phyloP scores from a whole-genome alignment of 1,284 basidiomycete species.

The Binderoboletus segoi region DNA sequence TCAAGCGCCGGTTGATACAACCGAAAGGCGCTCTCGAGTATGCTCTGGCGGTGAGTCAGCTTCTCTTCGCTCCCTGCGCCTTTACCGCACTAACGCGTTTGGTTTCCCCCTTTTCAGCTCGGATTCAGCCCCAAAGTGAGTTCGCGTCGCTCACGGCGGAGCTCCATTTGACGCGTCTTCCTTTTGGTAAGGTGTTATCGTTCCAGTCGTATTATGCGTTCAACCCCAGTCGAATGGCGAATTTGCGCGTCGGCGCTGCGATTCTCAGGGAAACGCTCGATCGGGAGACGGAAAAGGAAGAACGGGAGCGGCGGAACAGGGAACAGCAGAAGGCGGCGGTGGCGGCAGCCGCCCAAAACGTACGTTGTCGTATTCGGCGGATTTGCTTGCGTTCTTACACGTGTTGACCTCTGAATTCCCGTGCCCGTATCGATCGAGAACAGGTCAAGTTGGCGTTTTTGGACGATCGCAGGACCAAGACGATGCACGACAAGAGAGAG shows the following conservation, averaged over 20 bases:
- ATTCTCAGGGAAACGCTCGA: constrained; percentile 65
- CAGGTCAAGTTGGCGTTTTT: constrained; percentile 74
- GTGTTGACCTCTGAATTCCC: background rate
- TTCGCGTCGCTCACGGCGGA: background rate
- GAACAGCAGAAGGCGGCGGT: constrained; percentile 58
- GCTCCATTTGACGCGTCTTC: background rate
- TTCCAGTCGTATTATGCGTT: constrained; percentile 72
- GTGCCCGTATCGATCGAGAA: background rate
- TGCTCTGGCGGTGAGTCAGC: constrained; percentile 62
- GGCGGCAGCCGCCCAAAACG: constrained; percentile 57
- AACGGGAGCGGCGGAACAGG: constrained; percentile 46
- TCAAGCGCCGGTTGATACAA: constrained; percentile 60
- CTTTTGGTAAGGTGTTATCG: constrained; percentile 41
- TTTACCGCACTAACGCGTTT: too few species aligned
- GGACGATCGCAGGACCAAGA: constrained; percentile 68
- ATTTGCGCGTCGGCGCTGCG: constrained; percentile 61
- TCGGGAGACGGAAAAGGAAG: constrained; percentile 56
- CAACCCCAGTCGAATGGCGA: constrained; percentile 51
- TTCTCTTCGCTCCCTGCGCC: background rate
- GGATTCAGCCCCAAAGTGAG: constrained; percentile 67
- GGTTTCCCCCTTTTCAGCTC: constrained; percentile 47
- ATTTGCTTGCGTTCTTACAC: background rate
- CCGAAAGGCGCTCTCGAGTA: constrained; percentile 77
- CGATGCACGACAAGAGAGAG: constrained; percentile 58
- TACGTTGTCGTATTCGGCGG: constrained; percentile 21